phyloP scores from a whole-genome alignment of 106 monocot genomes.

The Vanilla planifolia region DNA sequence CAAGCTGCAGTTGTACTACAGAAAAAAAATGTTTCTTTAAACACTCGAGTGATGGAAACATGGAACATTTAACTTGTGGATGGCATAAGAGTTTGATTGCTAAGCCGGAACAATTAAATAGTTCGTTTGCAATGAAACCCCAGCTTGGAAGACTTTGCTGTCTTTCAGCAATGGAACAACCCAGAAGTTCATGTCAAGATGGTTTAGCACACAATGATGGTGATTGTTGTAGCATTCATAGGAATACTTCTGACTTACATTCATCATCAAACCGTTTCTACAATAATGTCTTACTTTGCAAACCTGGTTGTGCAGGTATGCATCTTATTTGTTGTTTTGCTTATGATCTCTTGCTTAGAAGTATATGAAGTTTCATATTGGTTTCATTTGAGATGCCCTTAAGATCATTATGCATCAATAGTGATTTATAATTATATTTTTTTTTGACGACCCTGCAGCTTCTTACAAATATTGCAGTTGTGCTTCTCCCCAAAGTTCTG shows the following conservation, averaged over 20 bases:
- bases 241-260: conserved; percentile 19
- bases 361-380: too few relatives aligned
- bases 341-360: conserved; percentile 4
- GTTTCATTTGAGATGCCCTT: not conserved
- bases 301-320: conserved; percentile 17
- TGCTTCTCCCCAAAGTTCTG: conserved; percentile 16
- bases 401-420: not conserved
- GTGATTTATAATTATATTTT: conserved; percentile 1
- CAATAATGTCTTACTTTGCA: conserved; percentile 8
- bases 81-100: conserved; percentile 21
- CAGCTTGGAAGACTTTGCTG: conserved; percentile 23
- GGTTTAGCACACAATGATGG: conserved; percentile 13
- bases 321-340: not conserved
- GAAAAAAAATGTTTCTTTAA: conserved; percentile 12
- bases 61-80: conserved; percentile 12
- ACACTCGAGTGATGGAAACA: conserved; percentile 25
- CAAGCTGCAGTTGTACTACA: conserved; percentile 9
- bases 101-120: conserved; percentile 5
- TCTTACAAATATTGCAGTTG: conserved; percentile 22
- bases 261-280: conserved; percentile 22
- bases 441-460: conserved; percentile 27
- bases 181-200: conserved; percentile 18
- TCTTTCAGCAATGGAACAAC: conserved; percentile 23
- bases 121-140: conserved; percentile 12
- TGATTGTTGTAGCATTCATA: conserved; percentile 13